Evolutionary conservation across 2,329 filamentous ascomycete species (phyloP), one percentile per base, ranked within the genome.

Genomic region (Botrytis elliptica): DNA sequence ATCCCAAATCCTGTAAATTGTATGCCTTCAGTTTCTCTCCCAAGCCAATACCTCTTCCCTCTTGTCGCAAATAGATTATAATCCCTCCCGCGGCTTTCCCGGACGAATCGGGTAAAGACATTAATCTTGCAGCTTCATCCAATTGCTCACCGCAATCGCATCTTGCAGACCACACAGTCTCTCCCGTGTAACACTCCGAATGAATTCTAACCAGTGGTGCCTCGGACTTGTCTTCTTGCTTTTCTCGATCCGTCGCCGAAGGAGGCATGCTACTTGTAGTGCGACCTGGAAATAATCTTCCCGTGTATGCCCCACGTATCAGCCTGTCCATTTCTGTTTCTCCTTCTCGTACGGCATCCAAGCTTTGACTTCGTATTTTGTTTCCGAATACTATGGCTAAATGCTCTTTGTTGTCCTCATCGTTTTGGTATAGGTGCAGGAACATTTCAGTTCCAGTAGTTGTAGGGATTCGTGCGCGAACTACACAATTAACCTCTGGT

Each of bases 111-210:
- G 90, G 91, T 42, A 94, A 85, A 25, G 92, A 92, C 96, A 99
- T 99, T 2, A 99, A 85, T 40, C 96, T 89, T 1, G 95, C 96
- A 1, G 96, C 96, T 84, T 99, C 96, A 82, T 99, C 96, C 3
- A 99, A 88, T 82, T 99, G 96, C 84, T 99, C 96, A 73, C 96
- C 96, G 82, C 96, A 99, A 84, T 99, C 96, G 84, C 96, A 99
- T 42, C 96, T 91, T 52, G 96, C 95, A 12, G 95, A 98, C 96
- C 96, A 98, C 1, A 97, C 96, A 0, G 96, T 99, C 85, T 99
- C 96, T 74, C 96, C 96, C 0, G 96, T 99, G 83, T 99, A 99
- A 84, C 96, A 99, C 83, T 99, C 96, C 4, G 93, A 97, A 83
- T 99, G 96, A 81, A 99, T 99, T 73, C 96, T 89, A 65, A 99